These are phyloP conservation scores for Chalciporus chontae DNA, from an alignment of 768 basidiomycete species.

Conservation along the genomic window DNA sequence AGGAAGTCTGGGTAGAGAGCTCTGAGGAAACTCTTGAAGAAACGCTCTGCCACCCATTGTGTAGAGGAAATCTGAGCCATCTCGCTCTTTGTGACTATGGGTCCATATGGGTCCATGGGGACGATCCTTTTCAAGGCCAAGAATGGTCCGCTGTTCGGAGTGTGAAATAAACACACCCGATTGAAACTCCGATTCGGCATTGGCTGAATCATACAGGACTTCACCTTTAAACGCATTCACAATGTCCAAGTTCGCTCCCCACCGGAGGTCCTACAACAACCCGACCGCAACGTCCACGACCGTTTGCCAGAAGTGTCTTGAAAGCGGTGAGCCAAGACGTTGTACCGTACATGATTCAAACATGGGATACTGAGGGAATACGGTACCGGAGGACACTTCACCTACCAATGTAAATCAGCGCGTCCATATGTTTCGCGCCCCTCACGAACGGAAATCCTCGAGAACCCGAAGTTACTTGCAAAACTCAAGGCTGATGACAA, in stretches of 20 bases:
- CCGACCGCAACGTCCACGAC: conserved; percentile 65
- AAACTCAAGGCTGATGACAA: conserved; percentile 69
- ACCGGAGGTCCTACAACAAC: conserved; percentile 55
- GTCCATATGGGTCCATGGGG: conserved; percentile 1
- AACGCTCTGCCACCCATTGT: conserved; percentile 71
- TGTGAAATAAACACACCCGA: neutral
- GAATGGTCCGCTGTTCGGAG: conserved; percentile 5
- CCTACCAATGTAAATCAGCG: conserved; percentile 80
- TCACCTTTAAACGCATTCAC: neutral
- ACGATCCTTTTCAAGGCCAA: conserved; percentile 13
- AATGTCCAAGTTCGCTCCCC: conserved; percentile 84
- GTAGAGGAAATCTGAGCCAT: neutral
- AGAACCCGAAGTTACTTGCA: conserved; percentile 65
- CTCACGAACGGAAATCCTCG: conserved; percentile 81
- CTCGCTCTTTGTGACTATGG: neutral
- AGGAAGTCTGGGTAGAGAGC: conserved; percentile 60
- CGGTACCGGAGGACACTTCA: conserved; percentile 71
- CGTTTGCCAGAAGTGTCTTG: conserved; percentile 80
- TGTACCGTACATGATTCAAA: conserved; percentile 2
- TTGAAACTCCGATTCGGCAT: neutral
- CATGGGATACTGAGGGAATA: neutral
- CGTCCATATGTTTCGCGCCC: conserved; percentile 88
- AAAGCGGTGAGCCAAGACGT: conserved; percentile 42
- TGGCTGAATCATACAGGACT: neutral
- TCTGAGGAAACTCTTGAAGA: conserved; percentile 37